Evolutionary conservation across 2,329 filamentous ascomycete genomes (phyloP).

Genomic region (Verticillium longisporum): DNA sequence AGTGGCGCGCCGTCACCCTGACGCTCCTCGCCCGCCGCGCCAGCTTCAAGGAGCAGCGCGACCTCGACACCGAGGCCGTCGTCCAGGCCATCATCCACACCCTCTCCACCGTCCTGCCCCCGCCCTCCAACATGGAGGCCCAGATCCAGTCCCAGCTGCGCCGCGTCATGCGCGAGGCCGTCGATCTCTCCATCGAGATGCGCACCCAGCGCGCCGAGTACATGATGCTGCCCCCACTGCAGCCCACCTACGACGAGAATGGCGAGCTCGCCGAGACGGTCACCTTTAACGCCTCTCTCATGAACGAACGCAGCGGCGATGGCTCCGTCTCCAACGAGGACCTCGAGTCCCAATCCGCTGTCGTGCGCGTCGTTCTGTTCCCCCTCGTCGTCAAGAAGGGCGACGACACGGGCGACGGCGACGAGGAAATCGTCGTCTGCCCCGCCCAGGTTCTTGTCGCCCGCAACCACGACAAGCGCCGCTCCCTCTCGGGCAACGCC

Average conservation of each 20-base stretch:
- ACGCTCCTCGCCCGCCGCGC: constrained; percentile 78
- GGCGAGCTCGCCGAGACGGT: constrained; percentile 86
- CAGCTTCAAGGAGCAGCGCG: constrained; percentile 74
- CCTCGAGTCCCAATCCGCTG: constrained; percentile 66
- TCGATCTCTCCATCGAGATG: constrained; percentile 92
- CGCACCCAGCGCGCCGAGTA: constrained; percentile 94
- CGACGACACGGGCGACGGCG: constrained; percentile 77
- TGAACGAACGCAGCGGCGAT: constrained; percentile 84
- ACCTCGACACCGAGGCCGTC: constrained; percentile 91
- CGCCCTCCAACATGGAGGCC: constrained; percentile 70
- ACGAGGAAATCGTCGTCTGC: constrained; percentile 92
- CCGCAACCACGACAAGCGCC: constrained; percentile 30
- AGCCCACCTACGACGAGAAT: constrained; percentile 90
- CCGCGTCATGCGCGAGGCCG: constrained; percentile 81
- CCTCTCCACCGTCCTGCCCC: constrained; percentile 76
- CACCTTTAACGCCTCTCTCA: constrained; percentile 84
- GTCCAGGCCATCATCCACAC: constrained; percentile 82
- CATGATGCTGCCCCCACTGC: constrained; percentile 93
- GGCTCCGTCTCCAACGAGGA: constrained; percentile 59
- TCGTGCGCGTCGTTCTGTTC: constrained; percentile 90
- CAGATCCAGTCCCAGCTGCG: constrained; percentile 80
- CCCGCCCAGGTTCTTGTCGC: constrained; percentile 89
- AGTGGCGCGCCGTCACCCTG: constrained; percentile 93
- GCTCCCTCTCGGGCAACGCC: constrained; percentile 17
- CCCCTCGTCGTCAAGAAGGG: constrained; percentile 95